Conservation (phyloP, 257 asterid species). For the Nicotiana undulata region DNA sequence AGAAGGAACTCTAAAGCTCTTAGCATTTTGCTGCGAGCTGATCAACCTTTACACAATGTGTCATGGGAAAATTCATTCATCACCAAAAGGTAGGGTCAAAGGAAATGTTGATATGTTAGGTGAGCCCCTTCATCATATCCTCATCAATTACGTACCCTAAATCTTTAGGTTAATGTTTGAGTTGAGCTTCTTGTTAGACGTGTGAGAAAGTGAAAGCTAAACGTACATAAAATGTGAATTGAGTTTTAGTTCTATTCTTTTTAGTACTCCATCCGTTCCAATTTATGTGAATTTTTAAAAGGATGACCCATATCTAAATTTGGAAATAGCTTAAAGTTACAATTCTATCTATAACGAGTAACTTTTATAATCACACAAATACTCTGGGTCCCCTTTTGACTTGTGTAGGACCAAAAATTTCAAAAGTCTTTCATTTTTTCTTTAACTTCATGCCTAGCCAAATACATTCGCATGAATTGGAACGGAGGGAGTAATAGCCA, state of each 20-base stretch:
- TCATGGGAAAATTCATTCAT: not conserved
- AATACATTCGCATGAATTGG: no score
- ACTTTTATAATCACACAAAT: no score
- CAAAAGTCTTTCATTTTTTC: no score
- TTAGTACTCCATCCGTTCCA: no score
- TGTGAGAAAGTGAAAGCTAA: not conserved
- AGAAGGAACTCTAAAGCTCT: not conserved
- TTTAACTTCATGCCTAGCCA: no score
- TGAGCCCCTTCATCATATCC: not conserved
- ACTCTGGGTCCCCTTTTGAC: no score
- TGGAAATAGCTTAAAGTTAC: no score
- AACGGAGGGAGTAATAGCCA: not conserved
- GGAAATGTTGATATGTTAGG: not conserved
- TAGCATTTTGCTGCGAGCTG: not conserved
- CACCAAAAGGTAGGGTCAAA: not conserved
- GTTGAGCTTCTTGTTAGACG: not conserved
- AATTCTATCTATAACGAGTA: no score
- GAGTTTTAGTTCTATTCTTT: not conserved
- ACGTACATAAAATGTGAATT: not conserved
- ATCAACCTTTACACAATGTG: not conserved
- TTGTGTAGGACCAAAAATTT: no score
- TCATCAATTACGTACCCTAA: not conserved
- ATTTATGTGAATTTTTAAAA: no score
- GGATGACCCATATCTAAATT: no score
- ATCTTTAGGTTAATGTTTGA: not conserved